A percentile compares a stretch with the other conserved stretches of the same genome.
These are phyloP conservation scores for Blastomyces silverae DNA, from an alignment of 2,329 filamentous ascomycete species.

Conservation along the genomic window DNA sequence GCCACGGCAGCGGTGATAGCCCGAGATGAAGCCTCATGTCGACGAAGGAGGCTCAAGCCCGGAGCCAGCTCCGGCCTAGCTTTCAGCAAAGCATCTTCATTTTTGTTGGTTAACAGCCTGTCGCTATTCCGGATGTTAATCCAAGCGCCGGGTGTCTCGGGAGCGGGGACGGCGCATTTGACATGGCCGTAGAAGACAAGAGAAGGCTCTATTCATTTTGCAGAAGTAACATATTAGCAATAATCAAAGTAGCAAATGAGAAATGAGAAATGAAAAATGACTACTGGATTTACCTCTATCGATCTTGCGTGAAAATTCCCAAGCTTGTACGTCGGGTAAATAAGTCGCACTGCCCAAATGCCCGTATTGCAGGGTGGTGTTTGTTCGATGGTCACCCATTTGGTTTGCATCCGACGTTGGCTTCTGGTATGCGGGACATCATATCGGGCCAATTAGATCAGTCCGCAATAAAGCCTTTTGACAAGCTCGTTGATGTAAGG, in stretches of 20 bases:
- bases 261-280: neutral
- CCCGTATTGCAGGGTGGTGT: slow-evolving; percentile 53
- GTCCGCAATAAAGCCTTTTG: neutral
- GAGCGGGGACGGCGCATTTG: neutral
- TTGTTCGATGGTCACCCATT: slow-evolving; percentile 51
- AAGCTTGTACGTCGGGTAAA: slow-evolving; percentile 41
- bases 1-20: slow-evolving; percentile 27
- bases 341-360: slow-evolving; percentile 51
- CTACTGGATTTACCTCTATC: slow-evolving; percentile 23
- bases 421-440: slow-evolving; percentile 25
- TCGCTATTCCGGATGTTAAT: neutral
- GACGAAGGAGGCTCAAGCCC: slow-evolving; percentile 27
- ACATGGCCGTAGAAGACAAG: slow-evolving; percentile 11
- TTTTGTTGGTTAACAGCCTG: slow-evolving; percentile 12
- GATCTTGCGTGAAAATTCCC: slow-evolving; percentile 44
- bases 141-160: neutral
- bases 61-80: slow-evolving; percentile 35
- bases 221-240: neutral
- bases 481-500: neutral
- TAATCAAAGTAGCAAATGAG: neutral
- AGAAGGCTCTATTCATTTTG: slow-evolving; percentile 4
- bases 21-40: slow-evolving; percentile 31
- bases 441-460: slow-evolving; percentile 26
- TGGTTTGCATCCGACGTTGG: slow-evolving; percentile 38
- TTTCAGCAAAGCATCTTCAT: slow-evolving; percentile 26